Evolutionary conservation across 352 stramenopile species (phyloP).

Genomic region (Phytophthora tentaculata): DNA sequence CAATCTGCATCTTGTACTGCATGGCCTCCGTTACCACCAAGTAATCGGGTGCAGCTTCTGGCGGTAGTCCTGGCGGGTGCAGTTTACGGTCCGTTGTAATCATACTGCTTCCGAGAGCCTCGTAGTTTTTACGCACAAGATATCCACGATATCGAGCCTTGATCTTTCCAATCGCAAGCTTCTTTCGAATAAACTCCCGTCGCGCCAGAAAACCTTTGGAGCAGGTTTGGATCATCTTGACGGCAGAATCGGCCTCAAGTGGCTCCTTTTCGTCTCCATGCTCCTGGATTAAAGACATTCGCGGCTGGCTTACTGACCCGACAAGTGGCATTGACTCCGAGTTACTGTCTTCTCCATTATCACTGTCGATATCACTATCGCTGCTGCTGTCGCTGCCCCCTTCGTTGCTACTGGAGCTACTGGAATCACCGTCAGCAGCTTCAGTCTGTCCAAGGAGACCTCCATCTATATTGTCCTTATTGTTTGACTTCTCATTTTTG

Average conservation of each 20-base stretch:
- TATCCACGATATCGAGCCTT: slow-evolving; percentile 52
- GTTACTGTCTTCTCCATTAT: neutral
- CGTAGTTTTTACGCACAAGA: slow-evolving; percentile 47
- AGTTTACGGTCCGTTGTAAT: slow-evolving; percentile 16
- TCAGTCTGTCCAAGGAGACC: slow-evolving; percentile 7
- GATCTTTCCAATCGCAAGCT: slow-evolving; percentile 46
- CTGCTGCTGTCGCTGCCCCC: slow-evolving; percentile 15
- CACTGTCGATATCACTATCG: slow-evolving; percentile 4
- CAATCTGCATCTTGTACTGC: slow-evolving; percentile 52
- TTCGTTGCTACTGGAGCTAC: slow-evolving; percentile 12
- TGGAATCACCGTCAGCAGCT: slow-evolving; percentile 5
- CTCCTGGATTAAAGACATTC: slow-evolving; percentile 32
- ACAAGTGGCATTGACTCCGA: neutral
- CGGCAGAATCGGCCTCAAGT: slow-evolving; percentile 16
- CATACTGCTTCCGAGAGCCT: slow-evolving; percentile 26
- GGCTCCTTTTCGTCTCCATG: slow-evolving; percentile 10
- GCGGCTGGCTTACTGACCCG: slow-evolving; percentile 12
- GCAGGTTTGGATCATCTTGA: slow-evolving; percentile 39
- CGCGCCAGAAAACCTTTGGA: slow-evolving; percentile 41
- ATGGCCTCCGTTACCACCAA: slow-evolving; percentile 38
- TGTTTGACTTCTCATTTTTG: slow-evolving; percentile 19
- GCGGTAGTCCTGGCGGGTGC: slow-evolving; percentile 18
- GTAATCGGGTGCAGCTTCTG: slow-evolving; percentile 15
- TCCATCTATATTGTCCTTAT: neutral
- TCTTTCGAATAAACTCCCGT: slow-evolving; percentile 43